Base-by-base conservation (phyloP, 1,139 yeast genomes). In the Candida sanyaensis region DNA sequence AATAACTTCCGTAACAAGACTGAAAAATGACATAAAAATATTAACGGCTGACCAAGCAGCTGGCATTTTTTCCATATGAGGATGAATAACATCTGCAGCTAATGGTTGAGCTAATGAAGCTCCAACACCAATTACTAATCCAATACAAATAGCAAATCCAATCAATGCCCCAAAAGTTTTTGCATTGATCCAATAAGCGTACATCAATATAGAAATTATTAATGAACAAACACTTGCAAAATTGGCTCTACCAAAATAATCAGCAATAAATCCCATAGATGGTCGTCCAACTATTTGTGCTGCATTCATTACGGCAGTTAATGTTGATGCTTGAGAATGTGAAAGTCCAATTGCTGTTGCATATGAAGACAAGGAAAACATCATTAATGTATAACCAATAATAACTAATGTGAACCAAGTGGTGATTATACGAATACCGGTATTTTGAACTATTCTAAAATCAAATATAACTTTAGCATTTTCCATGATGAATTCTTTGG, bases 211-310 rank as follows among this genome's bases (percentile, higher is more conserved):
- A 13, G 71, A 52, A 32, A 72, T 59, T 3, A 66, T 48, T 3
- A 68, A 38, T 43, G 78, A 65, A 4, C 69, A 56, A 9, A 56
- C 41, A 10, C 69, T 55, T 0, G 85, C 72, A 31, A 77, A 66
- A 60, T 84, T 86, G 39, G 75, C 66, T 50, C 90, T 69, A 1
- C 95, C 93, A 42, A 71, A 61, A 30, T 55, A 64, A 59, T 86
- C 93, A 26, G 85, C 84, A 5, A 76, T 34, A 4, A 69, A 50
- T 0, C 95, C 93, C 62, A 84, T 69, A 1, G 66, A 34, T 1
- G 92, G 92, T 54, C 93, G 72, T 0, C 93, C 93, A 10, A 86
- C 53, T 3, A 75, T 65, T 62, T 86, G 91, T 1, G 84, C 84
- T 4, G 80, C 83, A 60, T 83, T 84, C 56, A 86, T 67, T 6